Base-by-base conservation (phyloP, 1,284 basidiomycete genomes). In the Tilletia setariae region DNA sequence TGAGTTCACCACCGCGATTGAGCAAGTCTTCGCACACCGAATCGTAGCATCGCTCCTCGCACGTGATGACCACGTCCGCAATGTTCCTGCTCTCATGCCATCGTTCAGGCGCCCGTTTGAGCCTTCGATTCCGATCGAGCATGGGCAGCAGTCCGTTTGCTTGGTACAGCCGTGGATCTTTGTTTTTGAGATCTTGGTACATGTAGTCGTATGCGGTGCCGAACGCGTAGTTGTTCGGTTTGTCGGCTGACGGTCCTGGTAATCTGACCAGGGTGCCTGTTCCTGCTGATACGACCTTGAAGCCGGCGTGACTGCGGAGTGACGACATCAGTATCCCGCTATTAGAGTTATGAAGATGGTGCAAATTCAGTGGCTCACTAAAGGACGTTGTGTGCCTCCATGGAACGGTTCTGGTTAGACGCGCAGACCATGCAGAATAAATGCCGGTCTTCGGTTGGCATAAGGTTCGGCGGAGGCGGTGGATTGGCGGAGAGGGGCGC, bases 131-230 rank as follows among this genome's bases (percentile, higher is more conserved):
- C 49, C 96, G 89, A 82, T 98, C 96, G 42, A 99, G 86, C 96
- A 99, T 99, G 70, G 91, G 90, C 67, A 99, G 85, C n/a, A 98
- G 85, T 1, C 96, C 96, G 81, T 98, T 98, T 25, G 92, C 90
- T n/a, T 90, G 89, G 68, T 76, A 95, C 90, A 99, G 82, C 66
- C 89, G 87, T 63, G 89, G 85, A 83, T 98, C 95, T 84, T 98
- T 94, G 2, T 85, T 82, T 72, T 87, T 87, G n/a, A 99, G 86
- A 78, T 99, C 94, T 79, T 94, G 89, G 80, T 93, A 98, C 78
- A 99, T 99, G 35, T 89, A 86, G 75, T 98, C 93, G 83, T 99
- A 99, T 0, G 96, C 94, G n/a, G 95, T 98, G 35, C 96, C 96
- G 82, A 99, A 99, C 0, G 90, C 84, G 83, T 97, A 98, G 68